Evolutionary conservation across 345 rosid species (phyloP).

Genomic region (Hibiscus mutabilis): DNA sequence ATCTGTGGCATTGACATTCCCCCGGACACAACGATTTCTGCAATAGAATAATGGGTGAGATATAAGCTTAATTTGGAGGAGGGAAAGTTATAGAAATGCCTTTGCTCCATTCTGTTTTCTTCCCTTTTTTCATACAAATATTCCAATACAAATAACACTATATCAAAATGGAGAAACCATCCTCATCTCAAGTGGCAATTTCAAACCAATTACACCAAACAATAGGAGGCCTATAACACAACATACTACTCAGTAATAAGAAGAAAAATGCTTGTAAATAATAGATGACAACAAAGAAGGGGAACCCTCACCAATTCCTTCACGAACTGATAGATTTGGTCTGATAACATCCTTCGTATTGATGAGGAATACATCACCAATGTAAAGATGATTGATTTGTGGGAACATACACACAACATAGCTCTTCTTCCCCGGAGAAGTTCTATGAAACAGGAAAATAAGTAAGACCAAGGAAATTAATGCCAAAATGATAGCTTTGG

Average conservation of each 20-base stretch:
- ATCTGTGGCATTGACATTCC: constrained; percentile 98
- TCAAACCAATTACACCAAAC: not conserved
- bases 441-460: constrained; percentile 29
- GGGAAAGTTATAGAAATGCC: not conserved
- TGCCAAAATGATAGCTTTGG: not conserved
- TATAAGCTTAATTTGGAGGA: not conserved
- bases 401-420: constrained; percentile 93
- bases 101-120: not conserved
- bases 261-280: not conserved
- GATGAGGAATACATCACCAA: constrained; percentile 89
- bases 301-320: constrained; percentile 79
- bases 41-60: constrained; percentile 11
- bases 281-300: not conserved
- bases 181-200: not conserved
- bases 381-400: constrained; percentile 98
- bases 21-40: constrained; percentile 95
- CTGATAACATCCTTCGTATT: constrained; percentile 77
- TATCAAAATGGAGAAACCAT: not conserved
- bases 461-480: not conserved
- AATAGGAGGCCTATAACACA: too few relatives aligned
- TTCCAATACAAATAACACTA: not conserved
- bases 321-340: constrained; percentile 90
- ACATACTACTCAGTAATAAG: not conserved
- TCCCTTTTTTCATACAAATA: not conserved
- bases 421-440: constrained; percentile 83